Conservation (phyloP, 208 protist species). For the Crithidia brevicula region DNA sequence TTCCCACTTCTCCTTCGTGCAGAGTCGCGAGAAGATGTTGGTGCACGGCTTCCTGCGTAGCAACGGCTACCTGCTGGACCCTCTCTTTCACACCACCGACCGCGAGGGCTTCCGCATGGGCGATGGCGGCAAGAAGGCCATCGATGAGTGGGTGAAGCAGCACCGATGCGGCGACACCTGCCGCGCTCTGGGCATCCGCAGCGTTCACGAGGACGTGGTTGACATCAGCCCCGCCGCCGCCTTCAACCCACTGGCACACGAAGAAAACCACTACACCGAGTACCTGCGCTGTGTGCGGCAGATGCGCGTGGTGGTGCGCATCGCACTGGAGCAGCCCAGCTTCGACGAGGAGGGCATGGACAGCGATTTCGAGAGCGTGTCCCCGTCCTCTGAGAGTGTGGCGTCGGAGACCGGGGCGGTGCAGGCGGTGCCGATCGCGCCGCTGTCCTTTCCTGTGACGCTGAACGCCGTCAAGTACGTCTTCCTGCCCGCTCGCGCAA, state of each 20-base stretch:
- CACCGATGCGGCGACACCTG: slow-evolving; percentile 70
- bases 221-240: slow-evolving; percentile 7
- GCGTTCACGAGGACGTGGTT: slow-evolving; percentile 5
- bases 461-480: slow-evolving; percentile 37
- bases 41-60: slow-evolving; percentile 56
- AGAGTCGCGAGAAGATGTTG: slow-evolving; percentile 36
- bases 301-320: slow-evolving; percentile 27
- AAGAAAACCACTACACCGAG: slow-evolving; percentile 32
- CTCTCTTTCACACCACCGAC: slow-evolving; percentile 57
- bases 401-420: not conserved
- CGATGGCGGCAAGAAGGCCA: slow-evolving; percentile 50
- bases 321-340: not conserved
- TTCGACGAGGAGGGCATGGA: not conserved
- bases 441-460: slow-evolving; percentile 2
- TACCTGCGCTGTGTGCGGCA: slow-evolving; percentile 24
- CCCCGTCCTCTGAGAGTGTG: slow-evolving; percentile 6
- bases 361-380: slow-evolving; percentile 2
- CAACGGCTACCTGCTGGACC: slow-evolving; percentile 63
- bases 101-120: slow-evolving; percentile 64
- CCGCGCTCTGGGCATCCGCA: slow-evolving; percentile 29
- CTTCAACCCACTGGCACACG: slow-evolving; percentile 20
- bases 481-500: slow-evolving; percentile 15
- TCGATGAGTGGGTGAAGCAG: slow-evolving; percentile 43
- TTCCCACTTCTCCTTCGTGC: slow-evolving; percentile 63
- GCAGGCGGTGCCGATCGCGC: slow-evolving; percentile 4